These are phyloP conservation scores for Melampsora larici-populina DNA, from an alignment of 1,284 basidiomycete genomes.

Conservation along the genomic window DNA sequence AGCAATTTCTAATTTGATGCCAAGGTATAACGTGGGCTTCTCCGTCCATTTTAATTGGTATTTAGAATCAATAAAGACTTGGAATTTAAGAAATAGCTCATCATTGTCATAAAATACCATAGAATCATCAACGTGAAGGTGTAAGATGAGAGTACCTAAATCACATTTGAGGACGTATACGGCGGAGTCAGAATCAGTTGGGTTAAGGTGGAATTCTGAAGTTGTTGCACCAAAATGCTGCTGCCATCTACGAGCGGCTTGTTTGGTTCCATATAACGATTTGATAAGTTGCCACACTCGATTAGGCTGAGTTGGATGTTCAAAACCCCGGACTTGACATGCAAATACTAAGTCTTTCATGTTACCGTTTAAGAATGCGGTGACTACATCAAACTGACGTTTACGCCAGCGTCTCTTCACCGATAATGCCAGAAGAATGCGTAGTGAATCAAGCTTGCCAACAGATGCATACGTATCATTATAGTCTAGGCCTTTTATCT, in stretches of 20 bases:
- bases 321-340: neutral
- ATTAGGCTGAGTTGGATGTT: neutral
- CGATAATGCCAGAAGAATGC: neutral
- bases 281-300: neutral
- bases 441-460: neutral
- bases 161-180: neutral
- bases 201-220: neutral
- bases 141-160: neutral
- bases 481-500: too few relatives aligned
- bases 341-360: neutral
- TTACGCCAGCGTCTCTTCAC: too few relatives aligned
- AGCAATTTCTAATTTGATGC: neutral
- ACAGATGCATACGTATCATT: slow-evolving; percentile 16
- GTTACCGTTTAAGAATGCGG: neutral
- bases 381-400: neutral
- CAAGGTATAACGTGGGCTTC: neutral
- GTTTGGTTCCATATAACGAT: neutral
- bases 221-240: neutral
- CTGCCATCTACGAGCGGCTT: too few relatives aligned
- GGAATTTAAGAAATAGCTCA: neutral
- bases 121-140: neutral
- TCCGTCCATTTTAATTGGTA: neutral
- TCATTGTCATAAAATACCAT: too few relatives aligned
- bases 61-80: neutral
- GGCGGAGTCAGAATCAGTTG: neutral